A percentile compares a stretch with the other conserved stretches of the same genome.
These are phyloP conservation scores for Colletotrichum tropicale DNA, from an alignment of 2,329 filamentous ascomycete genomes.

Conservation along the genomic window DNA sequence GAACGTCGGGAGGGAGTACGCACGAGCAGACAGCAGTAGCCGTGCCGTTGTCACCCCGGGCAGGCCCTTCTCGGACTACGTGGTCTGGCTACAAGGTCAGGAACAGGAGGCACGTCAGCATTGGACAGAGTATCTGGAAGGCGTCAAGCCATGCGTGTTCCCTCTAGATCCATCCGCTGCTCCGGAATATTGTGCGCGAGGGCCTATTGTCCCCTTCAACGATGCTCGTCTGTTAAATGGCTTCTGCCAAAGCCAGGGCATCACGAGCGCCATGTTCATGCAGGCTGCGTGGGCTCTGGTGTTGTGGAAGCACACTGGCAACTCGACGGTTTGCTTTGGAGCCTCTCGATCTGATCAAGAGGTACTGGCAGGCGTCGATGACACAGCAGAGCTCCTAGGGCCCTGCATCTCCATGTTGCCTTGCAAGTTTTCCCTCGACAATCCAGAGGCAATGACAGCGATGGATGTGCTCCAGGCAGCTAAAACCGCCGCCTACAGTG, in stretches of 20 bases:
- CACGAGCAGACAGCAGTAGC: neutral
- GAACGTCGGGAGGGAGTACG: neutral
- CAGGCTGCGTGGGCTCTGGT: neutral
- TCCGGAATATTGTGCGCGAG: neutral
- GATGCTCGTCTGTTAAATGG: neutral
- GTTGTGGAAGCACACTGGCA: neutral
- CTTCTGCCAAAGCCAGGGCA: neutral
- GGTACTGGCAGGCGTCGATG: neutral
- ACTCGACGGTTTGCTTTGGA: neutral
- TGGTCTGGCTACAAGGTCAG: neutral
- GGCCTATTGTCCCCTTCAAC: neutral
- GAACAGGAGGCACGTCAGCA: neutral
- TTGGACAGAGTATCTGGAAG: neutral
- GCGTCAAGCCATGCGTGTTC: neutral
- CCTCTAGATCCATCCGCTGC: neutral
- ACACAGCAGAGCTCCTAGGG: neutral
- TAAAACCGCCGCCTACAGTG: accelerated
- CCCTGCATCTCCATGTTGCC: neutral
- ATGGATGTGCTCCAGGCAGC: neutral
- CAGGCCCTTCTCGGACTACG: neutral
- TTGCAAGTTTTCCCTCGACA: neutral
- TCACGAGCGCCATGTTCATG: neutral
- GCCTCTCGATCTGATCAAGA: neutral
- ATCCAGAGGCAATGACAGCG: neutral
- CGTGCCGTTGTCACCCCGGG: neutral